Base-by-base conservation (phyloP, 2,329 filamentous ascomycete species). In the Diaporthe vaccinii region DNA sequence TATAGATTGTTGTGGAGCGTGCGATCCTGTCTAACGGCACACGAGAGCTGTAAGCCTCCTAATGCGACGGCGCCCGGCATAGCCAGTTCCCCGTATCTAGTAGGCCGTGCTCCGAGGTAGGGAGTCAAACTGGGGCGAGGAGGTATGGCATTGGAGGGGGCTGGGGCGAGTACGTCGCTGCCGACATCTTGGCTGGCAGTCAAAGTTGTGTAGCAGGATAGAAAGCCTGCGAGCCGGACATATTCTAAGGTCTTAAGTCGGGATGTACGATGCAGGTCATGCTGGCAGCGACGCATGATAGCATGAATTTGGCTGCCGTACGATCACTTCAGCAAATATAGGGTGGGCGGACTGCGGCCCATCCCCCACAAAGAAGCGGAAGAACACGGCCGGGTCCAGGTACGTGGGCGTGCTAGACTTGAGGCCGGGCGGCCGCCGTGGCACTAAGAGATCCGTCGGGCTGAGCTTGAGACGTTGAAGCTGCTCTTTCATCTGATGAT, bases 371-470 rank as follows among this genome's bases (percentile, higher is more conserved):
- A 17, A 41, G 28, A 31, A 65, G 31, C 58, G 58, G 65, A 39
- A 57, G 31, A 51, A 36, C 14, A 31, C 9, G 46, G 49, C 59
- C 55, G 61, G 53, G 57, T 51, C 39, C 51, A 31, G 74, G 57
- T 28, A 25, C 44, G 39, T 41, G 55, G 71, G 58, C 39, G 20
- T 31, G 75, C 57, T 53, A 61, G 49, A 71, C 49, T 10, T 53
- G 39, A 73, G 57, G 39, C 57, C 62, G 72, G 68, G 75, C 75
- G 73, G 75, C 75, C 75, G 75, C 73, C 57, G 57, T 44, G 58
- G 51, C 65, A 76, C 62, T 53, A 51, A 57, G 28, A 61, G 44
- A 75, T 76, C 73, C 73, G 57, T 73, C 75, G 69, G 72, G 75
- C 75, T 73, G 69, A 65, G 25, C 20, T 51, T 34, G 36, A 41